A percentile compares a stretch with the other conserved stretches of the same genome.
Evolutionary conservation across 2,329 filamentous ascomycete species (phyloP).

Genomic region (Penicillium sp.): DNA sequence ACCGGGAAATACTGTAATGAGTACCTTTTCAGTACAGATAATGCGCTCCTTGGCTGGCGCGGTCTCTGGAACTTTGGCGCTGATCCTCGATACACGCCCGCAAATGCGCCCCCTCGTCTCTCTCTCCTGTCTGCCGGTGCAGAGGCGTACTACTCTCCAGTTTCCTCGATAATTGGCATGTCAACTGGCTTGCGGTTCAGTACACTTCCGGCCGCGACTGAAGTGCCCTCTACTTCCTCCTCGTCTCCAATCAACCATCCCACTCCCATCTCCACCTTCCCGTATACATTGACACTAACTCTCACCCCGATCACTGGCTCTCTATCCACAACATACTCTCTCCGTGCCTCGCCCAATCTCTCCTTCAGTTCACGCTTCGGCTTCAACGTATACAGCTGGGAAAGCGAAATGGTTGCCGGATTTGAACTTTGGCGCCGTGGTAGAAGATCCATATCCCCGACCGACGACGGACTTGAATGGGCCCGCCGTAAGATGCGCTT

Average conservation of each 20-base stretch:
- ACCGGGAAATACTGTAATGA: constrained; percentile 85
- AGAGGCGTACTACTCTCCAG: constrained; percentile 91
- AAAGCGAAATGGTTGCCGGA: constrained; percentile 88
- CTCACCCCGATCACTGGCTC: constrained; percentile 94
- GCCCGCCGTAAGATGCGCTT: constrained; percentile 43
- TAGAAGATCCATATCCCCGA: constrained; percentile 33
- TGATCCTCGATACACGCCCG: constrained; percentile 50
- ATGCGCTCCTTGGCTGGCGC: constrained; percentile 80
- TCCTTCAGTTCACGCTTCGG: constrained; percentile 89
- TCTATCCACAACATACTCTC: constrained; percentile 86
- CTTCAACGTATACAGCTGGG: constrained; percentile 98
- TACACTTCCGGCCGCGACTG: constrained; percentile 67
- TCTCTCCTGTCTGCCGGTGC: constrained; percentile 86
- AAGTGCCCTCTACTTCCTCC: constrained; percentile 29
- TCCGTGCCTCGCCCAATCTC: constrained; percentile 80
- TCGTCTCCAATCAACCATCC: constrained; percentile 29
- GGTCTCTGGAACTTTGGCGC: constrained; percentile 94
- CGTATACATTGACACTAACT: constrained; percentile 90
- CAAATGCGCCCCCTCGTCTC: constrained; percentile 62
- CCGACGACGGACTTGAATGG: constrained; percentile 50
- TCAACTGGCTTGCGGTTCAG: constrained; percentile 88
- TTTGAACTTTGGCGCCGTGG: constrained; percentile 85
- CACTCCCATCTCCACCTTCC: constrained; percentile 69
- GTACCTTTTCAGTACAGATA: constrained; percentile 89
- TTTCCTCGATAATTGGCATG: constrained; percentile 92